Conservation (phyloP, 2,329 filamentous ascomycete genomes). For the Sclerotinia glacialis region DNA sequence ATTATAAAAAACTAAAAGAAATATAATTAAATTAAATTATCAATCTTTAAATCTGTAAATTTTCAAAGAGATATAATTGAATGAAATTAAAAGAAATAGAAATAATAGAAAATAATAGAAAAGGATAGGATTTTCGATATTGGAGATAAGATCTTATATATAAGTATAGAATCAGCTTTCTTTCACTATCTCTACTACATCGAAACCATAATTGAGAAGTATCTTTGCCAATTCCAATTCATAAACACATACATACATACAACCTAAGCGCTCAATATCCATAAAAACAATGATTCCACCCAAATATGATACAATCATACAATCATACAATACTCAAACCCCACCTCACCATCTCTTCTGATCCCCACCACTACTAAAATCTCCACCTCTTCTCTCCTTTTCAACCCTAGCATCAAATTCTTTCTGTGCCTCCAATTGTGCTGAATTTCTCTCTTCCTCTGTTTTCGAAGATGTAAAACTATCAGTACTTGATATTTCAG, state of each 20-base stretch:
- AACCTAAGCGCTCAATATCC: neutral
- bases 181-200: no score
- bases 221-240: neutral
- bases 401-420: constrained; percentile 40
- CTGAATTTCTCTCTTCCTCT: constrained; percentile 30
- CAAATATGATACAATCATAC: neutral
- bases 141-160: no score
- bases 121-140: no score
- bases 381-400: constrained; percentile 36
- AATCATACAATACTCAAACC: neutral
- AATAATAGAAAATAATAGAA: no score
- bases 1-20: no score
- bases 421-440: constrained; percentile 34
- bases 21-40: no score
- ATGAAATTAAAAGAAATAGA: no score
- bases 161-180: no score
- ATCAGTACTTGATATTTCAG: constrained; percentile 24
- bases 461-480: constrained; percentile 33
- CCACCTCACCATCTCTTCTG: constrained; percentile 31
- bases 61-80: no score
- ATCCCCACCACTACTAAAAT: constrained; percentile 33
- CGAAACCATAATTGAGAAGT: no score
- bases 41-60: no score
- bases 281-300: no score
- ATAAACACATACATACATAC: neutral